phyloP scores from a whole-genome alignment of 371 early-diverging fungal genomes.

The Batkoa obscura region DNA sequence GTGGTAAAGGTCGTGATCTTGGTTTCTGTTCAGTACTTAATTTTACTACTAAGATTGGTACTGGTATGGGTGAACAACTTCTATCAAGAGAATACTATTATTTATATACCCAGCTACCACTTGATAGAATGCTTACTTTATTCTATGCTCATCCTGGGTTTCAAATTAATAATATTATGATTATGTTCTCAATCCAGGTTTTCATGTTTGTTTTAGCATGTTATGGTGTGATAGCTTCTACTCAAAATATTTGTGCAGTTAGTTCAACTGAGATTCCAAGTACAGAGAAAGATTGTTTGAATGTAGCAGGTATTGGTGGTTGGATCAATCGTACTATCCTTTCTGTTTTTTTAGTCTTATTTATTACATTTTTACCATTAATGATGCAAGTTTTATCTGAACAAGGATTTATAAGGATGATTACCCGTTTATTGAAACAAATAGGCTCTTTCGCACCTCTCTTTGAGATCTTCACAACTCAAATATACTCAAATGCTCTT shows the following conservation, averaged over 20 bases:
- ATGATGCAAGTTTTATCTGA: conserved; percentile 73
- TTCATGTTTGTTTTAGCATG: conserved; percentile 61
- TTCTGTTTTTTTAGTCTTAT: conserved; percentile 55
- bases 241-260: conserved; percentile 21
- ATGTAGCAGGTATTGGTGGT: conserved; percentile 48
- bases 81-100: conserved; percentile 79
- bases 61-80: conserved; percentile 87
- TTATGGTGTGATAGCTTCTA: conserved; percentile 45
- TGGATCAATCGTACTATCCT: conserved; percentile 71
- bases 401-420: conserved; percentile 54
- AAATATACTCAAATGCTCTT: conserved; percentile 68
- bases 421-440: conserved; percentile 59
- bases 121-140: conserved; percentile 74
- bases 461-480: conserved; percentile 80
- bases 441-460: conserved; percentile 65
- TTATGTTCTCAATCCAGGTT: conserved; percentile 66
- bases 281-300: conserved; percentile 39
- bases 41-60: conserved; percentile 78
- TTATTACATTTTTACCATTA: conserved; percentile 68
- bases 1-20: conserved; percentile 83
- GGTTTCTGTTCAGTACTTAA: conserved; percentile 77
- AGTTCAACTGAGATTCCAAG: conserved; percentile 14
- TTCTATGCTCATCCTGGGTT: conserved; percentile 82
- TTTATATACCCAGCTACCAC: conserved; percentile 60
- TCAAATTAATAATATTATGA: conserved; percentile 80